Conservation (phyloP, 495 filamentous ascomycete genomes). For the Xylaria cubensis region DNA sequence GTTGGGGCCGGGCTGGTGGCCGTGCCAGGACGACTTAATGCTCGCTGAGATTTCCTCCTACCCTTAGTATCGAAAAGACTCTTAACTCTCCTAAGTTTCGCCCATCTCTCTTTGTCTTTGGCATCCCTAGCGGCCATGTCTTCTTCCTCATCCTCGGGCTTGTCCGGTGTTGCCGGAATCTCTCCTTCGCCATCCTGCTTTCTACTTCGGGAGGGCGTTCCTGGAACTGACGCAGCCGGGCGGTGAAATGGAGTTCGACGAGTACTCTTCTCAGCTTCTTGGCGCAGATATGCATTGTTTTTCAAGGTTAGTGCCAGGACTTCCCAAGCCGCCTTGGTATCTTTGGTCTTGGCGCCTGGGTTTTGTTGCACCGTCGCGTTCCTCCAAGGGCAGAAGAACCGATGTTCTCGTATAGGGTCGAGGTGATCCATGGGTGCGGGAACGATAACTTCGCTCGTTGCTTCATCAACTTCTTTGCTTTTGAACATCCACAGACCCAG, state of each 20-base stretch:
- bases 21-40: slow-evolving; percentile 41
- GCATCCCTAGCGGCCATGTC: slow-evolving; percentile 51
- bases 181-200: slow-evolving; percentile 29
- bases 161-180: slow-evolving; percentile 23
- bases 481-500: slow-evolving; percentile 96
- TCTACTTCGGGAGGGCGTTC: slow-evolving; percentile 29
- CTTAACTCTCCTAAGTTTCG: slow-evolving; percentile 60
- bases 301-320: slow-evolving; percentile 51
- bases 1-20: slow-evolving; percentile 35
- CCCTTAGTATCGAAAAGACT: slow-evolving; percentile 63
- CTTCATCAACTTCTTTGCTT: slow-evolving; percentile 56
- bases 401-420: slow-evolving; percentile 72
- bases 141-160: slow-evolving; percentile 39
- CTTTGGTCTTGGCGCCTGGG: slow-evolving; percentile 40
- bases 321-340: slow-evolving; percentile 52
- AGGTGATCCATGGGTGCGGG: slow-evolving; percentile 67
- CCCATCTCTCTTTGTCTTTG: slow-evolving; percentile 64
- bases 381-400: slow-evolving; percentile 85
- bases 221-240: slow-evolving; percentile 34
- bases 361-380: slow-evolving; percentile 64
- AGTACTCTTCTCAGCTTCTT: slow-evolving; percentile 35
- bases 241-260: slow-evolving; percentile 34
- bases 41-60: slow-evolving; percentile 48
- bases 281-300: slow-evolving; percentile 53
- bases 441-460: slow-evolving; percentile 55